Percentiles rank a stretch among this genome's conserved stretches.
These are phyloP conservation scores for Geoglossum glabrum DNA, from an alignment of 495 filamentous ascomycete genomes.

Conservation along the genomic window DNA sequence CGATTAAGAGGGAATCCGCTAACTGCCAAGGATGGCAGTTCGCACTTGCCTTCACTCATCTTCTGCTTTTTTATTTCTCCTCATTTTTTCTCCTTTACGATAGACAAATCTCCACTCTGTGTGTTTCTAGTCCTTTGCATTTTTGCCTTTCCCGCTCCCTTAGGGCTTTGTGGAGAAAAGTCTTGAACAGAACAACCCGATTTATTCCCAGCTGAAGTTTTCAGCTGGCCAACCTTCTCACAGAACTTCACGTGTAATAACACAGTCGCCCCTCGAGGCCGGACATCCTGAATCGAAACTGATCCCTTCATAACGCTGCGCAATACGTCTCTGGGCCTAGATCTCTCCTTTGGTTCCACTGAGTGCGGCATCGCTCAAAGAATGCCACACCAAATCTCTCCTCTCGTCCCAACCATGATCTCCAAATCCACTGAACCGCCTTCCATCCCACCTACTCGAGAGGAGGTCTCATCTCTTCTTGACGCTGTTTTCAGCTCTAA, in stretches of 20 bases:
- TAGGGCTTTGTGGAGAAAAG: neutral
- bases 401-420: constrained; percentile 38
- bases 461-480: constrained; percentile 55
- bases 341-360: neutral
- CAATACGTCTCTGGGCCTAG: neutral
- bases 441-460: constrained; percentile 37
- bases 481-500: constrained; percentile 58
- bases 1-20: neutral
- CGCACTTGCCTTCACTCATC: neutral
- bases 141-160: neutral
- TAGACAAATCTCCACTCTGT: neutral
- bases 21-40: no score
- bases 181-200: neutral
- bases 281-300: neutral
- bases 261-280: neutral
- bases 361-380: neutral
- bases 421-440: constrained; percentile 35
- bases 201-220: neutral
- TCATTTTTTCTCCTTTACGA: neutral
- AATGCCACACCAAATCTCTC: constrained; percentile 49
- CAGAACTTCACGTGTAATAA: neutral
- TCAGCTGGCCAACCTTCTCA: neutral
- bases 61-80: neutral
- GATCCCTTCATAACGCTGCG: neutral
- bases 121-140: neutral